A percentile compares a stretch with the other conserved stretches of the same genome.
These are phyloP conservation scores for Brassica nigra DNA, from an alignment of 345 rosid genomes.

Conservation along the genomic window DNA sequence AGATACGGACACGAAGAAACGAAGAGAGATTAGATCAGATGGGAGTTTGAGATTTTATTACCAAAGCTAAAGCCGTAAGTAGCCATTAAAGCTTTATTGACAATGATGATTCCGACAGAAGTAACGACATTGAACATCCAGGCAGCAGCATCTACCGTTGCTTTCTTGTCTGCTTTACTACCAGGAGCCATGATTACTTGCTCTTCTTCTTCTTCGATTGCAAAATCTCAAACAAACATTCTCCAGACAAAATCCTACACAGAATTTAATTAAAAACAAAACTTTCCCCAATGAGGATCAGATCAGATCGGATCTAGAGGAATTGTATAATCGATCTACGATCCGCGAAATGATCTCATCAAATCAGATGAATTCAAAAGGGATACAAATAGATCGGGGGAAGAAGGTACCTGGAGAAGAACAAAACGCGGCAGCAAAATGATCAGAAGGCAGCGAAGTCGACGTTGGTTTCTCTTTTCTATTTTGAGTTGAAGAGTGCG, in stretches of 20 bases:
- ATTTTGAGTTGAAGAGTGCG: background rate
- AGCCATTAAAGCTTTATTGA: slow-evolving; percentile 93
- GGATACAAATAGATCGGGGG: background rate
- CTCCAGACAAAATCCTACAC: background rate
- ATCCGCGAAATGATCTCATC: background rate
- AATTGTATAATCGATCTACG: background rate
- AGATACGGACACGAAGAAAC: background rate
- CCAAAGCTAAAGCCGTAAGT: slow-evolving; percentile 87
- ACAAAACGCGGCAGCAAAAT: background rate
- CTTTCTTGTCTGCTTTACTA: background rate
- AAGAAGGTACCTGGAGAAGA: slow-evolving; percentile 1
- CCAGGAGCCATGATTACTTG: background rate
- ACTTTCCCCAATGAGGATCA: background rate
- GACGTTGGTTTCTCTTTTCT: background rate
- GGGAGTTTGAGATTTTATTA: slow-evolving; percentile 21
- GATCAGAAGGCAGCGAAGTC: background rate
- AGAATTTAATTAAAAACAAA: background rate
- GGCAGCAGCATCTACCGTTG: background rate
- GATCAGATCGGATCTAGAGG: background rate
- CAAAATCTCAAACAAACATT: background rate
- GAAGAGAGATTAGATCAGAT: background rate
- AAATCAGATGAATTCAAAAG: background rate
- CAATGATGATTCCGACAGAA: slow-evolving; percentile 84
- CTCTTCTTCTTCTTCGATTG: background rate
- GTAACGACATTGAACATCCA: slow-evolving; percentile 32